Conservation (phyloP, 2,329 filamentous ascomycete genomes). For the Colletotrichum sp. region DNA sequence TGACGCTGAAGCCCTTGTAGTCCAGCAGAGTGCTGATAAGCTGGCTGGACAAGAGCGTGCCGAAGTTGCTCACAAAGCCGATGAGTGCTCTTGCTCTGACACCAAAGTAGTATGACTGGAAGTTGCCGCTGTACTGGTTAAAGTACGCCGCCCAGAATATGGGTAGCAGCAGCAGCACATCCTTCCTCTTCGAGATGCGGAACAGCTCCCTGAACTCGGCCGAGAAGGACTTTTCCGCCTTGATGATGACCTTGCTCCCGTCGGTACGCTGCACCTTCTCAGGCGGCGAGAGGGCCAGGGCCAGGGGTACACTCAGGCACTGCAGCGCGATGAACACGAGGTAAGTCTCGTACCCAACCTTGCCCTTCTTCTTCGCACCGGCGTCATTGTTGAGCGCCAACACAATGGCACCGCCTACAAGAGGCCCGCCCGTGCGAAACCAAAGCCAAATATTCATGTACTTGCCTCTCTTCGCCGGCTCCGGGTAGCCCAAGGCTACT, state of each 20-base stretch:
- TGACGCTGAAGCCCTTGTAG: conserved; percentile 39
- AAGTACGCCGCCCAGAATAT: conserved; percentile 33
- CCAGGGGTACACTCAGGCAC: conserved; percentile 29
- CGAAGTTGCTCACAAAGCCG: conserved; percentile 43
- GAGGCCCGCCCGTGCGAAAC: conserved; percentile 54
- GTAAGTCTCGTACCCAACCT: conserved; percentile 29
- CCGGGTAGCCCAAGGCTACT: conserved; percentile 53
- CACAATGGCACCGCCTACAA: conserved; percentile 51
- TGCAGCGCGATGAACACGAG: conserved; percentile 33
- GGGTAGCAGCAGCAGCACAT: conserved; percentile 26
- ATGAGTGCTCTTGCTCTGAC: conserved; percentile 52
- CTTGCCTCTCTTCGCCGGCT: conserved; percentile 48
- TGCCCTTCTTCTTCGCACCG: conserved; percentile 25
- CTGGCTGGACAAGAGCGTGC: conserved; percentile 45
- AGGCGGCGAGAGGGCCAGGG: conserved; percentile 29
- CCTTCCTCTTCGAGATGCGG: conserved; percentile 21
- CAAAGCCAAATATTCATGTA: conserved; percentile 44
- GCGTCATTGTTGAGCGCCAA: conserved; percentile 44
- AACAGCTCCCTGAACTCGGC: conserved; percentile 29
- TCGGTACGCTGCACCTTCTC: conserved; percentile 31
- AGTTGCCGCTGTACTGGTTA: conserved; percentile 46
- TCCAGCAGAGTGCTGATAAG: conserved; percentile 50
- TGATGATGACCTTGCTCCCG: conserved; percentile 29
- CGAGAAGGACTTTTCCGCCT: conserved; percentile 24
- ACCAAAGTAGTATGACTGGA: conserved; percentile 44